phyloP scores from a whole-genome alignment of 805 yeast genomes.

The Metschnikowia orientalis region DNA sequence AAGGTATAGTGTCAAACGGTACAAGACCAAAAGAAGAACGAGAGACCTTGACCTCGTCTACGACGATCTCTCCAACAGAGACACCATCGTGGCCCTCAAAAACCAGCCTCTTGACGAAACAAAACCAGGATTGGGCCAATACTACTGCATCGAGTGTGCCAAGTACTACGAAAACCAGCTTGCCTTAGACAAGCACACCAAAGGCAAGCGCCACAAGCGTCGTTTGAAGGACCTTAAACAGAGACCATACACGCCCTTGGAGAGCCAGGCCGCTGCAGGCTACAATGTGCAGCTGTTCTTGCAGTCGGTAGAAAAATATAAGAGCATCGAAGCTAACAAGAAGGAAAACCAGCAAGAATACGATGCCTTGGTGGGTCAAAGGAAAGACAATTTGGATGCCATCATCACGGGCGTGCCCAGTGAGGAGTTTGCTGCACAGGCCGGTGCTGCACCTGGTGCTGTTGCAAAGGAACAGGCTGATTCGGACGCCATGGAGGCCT shows the following conservation, averaged over 20 bases:
- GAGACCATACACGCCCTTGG: constrained; percentile 82
- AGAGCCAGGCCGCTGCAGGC: constrained; percentile 90
- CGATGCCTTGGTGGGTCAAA: constrained; percentile 30
- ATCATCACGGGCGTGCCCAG: constrained; percentile 28
- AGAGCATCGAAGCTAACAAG: constrained; percentile 38
- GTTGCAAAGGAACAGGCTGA: neutral
- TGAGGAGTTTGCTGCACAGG: constrained; percentile 14
- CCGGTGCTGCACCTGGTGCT: constrained; percentile 1
- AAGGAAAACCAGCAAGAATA: constrained; percentile 42
- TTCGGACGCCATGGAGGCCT: constrained; percentile 2
- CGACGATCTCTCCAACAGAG: constrained; percentile 63
- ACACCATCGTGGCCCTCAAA: constrained; percentile 59
- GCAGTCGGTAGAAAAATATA: constrained; percentile 58
- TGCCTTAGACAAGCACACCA: constrained; percentile 68
- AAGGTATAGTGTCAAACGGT: constrained; percentile 78
- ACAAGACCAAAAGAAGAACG: constrained; percentile 84
- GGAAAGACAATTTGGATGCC: constrained; percentile 38
- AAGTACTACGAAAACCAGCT: constrained; percentile 78
- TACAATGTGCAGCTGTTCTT: constrained; percentile 63
- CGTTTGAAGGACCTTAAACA: constrained; percentile 69
- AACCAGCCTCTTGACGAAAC: constrained; percentile 86
- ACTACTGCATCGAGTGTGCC: constrained; percentile 91
- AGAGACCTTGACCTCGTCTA: constrained; percentile 81
- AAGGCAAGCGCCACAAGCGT: constrained; percentile 80
- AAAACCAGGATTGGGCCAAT: constrained; percentile 92